Conservation (phyloP, 169 alveolate genomes). For the Plasmodium chabaudi region DNA sequence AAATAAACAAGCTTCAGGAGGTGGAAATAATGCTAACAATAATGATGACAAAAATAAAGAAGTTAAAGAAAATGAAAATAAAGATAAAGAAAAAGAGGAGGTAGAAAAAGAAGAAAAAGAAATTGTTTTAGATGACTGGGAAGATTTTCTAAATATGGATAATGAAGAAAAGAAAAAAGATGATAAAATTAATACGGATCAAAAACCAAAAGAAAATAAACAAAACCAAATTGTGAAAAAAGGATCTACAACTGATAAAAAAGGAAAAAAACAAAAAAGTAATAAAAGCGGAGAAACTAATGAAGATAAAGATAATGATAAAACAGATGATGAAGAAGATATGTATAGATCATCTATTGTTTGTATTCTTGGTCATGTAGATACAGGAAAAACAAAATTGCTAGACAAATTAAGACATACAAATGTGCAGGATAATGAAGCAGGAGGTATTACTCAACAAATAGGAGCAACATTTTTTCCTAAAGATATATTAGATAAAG, state of each 20-base stretch:
- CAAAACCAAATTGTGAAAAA: background rate
- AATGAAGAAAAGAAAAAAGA: conserved; percentile 47
- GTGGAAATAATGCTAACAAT: conserved; percentile 2
- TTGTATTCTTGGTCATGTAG: conserved; percentile 99
- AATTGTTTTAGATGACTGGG: conserved; percentile 60
- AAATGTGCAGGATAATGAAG: conserved; percentile 99
- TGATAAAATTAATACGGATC: conserved; percentile 39
- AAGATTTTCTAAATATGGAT: conserved; percentile 36
- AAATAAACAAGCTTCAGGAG: background rate
- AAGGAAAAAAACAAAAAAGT: conserved; percentile 35
- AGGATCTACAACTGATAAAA: conserved; percentile 2
- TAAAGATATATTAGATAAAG: conserved; percentile 93
- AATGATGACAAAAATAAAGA: conserved; percentile 7
- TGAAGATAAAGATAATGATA: conserved; percentile 31
- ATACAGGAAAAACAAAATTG: conserved; percentile 99
- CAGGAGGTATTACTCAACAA: conserved; percentile 99
- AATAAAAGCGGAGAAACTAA: conserved; percentile 1
- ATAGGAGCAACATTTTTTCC: conserved; percentile 99
- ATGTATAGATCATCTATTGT: conserved; percentile 97
- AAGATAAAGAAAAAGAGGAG: conserved; percentile 16
- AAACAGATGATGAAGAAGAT: conserved; percentile 70
- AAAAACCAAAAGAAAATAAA: conserved; percentile 74
- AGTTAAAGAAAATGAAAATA: conserved; percentile 17
- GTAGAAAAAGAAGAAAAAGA: conserved; percentile 44
- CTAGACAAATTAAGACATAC: conserved; percentile 98